phyloP scores from a whole-genome alignment of 192 early-diverging fungal species.

The Spinellus fusiger region DNA sequence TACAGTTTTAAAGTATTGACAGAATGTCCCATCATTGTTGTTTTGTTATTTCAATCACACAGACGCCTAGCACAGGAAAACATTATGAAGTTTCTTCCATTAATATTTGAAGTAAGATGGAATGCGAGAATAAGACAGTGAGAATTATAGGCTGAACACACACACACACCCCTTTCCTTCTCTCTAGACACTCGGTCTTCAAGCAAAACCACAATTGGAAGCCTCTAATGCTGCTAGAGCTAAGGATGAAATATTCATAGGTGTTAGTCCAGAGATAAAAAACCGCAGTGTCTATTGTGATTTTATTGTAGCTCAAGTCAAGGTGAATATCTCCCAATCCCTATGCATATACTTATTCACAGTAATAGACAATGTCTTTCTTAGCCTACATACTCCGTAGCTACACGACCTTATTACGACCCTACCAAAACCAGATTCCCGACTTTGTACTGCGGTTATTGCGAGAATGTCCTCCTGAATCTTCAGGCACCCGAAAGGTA shows the following conservation, averaged over 20 bases:
- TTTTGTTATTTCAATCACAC: conserved; percentile 89
- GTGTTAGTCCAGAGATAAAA: conserved; percentile 67
- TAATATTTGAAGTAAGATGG: conserved; percentile 69
- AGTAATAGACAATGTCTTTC: conserved; percentile 83
- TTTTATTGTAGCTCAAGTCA: conserved; percentile 93
- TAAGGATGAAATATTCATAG: conserved; percentile 65
- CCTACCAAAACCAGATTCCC: conserved; percentile 79
- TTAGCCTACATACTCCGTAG: conserved; percentile 90
- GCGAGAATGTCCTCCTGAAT: conserved; percentile 90
- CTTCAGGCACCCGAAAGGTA: conserved; percentile 86
- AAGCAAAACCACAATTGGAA: conserved; percentile 51
- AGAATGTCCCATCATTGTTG: conserved; percentile 98
- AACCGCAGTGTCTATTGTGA: conserved; percentile 76
- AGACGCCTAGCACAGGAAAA: conserved; percentile 73
- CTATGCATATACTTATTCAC: background rate
- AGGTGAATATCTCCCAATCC: conserved; percentile 42
- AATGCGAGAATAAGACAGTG: background rate
- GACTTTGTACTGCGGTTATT: conserved; percentile 83
- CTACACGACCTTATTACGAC: conserved; percentile 61
- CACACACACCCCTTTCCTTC: too few relatives aligned
- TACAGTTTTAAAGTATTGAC: conserved; percentile 96
- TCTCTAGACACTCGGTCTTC: conserved; percentile 45
- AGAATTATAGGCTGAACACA: background rate
- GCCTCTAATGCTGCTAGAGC: conserved; percentile 41
- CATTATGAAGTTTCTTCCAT: conserved; percentile 80